A percentile compares a stretch with the other conserved stretches of the same genome.
Evolutionary conservation across 352 stramenopile genomes (phyloP).

Genomic region (Pythium pyrilobum): DNA sequence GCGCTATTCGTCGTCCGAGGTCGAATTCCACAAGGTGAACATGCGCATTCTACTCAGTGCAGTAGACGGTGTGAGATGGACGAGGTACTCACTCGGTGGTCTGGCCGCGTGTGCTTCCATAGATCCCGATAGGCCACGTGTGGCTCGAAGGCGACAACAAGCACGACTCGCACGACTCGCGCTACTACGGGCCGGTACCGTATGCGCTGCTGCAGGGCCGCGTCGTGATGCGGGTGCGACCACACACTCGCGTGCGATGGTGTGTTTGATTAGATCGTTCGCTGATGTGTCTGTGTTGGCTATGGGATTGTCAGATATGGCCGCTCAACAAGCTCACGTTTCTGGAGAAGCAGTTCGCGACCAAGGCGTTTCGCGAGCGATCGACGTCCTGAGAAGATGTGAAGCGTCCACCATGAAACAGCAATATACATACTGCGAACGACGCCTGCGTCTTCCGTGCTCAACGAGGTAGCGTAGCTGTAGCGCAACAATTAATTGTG

Average conservation of each 20-base stretch:
- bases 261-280: slow-evolving; percentile 1
- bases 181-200: slow-evolving; percentile 95
- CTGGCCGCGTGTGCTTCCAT: not conserved
- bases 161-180: slow-evolving; percentile 92
- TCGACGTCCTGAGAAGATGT: slow-evolving; percentile 5
- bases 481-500: too few relatives aligned
- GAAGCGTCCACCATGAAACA: not conserved
- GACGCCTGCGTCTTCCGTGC: not conserved
- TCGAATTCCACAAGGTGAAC: slow-evolving; percentile 67
- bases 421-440: too few relatives aligned
- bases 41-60: not conserved
- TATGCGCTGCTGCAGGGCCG: slow-evolving; percentile 86
- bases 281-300: not conserved
- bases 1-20: slow-evolving; percentile 62
- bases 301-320: slow-evolving; percentile 57
- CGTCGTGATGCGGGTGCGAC: slow-evolving; percentile 82
- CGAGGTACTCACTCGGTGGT: too few relatives aligned
- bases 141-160: slow-evolving; percentile 98
- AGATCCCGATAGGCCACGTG: slow-evolving; percentile 89
- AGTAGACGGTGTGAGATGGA: too few relatives aligned
- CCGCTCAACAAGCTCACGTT: slow-evolving; percentile 60
- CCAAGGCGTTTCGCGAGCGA: slow-evolving; percentile 47
- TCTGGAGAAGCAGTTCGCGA: slow-evolving; percentile 48
- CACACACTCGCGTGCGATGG: not conserved
- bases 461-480: too few relatives aligned